A percentile compares a stretch with the other conserved stretches of the same genome.
phyloP scores from a whole-genome alignment of 306 rosid genomes.

The Cicer bijugum region DNA sequence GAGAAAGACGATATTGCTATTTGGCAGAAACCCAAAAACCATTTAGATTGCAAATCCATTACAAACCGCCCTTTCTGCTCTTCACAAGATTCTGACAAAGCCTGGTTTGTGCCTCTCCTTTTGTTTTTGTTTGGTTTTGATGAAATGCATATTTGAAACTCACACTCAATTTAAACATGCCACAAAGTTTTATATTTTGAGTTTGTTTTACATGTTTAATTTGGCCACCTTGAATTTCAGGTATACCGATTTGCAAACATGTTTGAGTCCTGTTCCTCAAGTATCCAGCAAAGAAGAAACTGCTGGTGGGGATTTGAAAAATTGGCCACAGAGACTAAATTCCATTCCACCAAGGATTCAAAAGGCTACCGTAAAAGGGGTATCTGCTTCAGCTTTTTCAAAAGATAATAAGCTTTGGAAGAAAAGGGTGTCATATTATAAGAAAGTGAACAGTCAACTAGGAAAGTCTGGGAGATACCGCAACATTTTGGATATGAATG shows the following conservation, averaged over 20 bases:
- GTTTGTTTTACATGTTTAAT: neutral
- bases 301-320: conserved; percentile 61
- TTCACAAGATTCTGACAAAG: conserved; percentile 59
- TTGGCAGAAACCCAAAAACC: conserved; percentile 85
- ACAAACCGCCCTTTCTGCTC: conserved; percentile 52
- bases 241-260: conserved; percentile 67
- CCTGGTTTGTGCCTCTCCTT: conserved; percentile 59
- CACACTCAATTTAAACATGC: too few species aligned
- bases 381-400: conserved; percentile 50
- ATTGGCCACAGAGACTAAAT: conserved; percentile 73
- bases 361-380: conserved; percentile 57
- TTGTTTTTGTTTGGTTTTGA: too few species aligned
- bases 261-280: conserved; percentile 70
- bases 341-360: conserved; percentile 69
- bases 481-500: conserved; percentile 84
- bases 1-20: conserved; percentile 75
- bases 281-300: conserved; percentile 58
- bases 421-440: conserved; percentile 67
- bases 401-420: conserved; percentile 64
- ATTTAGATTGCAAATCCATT: conserved; percentile 60
- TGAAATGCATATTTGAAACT: too few species aligned
- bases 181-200: too few species aligned
- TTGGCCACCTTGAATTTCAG: conserved; percentile 44
- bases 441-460: conserved; percentile 58
- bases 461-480: conserved; percentile 67